Base-by-base conservation (phyloP, 2,329 filamentous ascomycete species). In the Aspergillus flavus region DNA sequence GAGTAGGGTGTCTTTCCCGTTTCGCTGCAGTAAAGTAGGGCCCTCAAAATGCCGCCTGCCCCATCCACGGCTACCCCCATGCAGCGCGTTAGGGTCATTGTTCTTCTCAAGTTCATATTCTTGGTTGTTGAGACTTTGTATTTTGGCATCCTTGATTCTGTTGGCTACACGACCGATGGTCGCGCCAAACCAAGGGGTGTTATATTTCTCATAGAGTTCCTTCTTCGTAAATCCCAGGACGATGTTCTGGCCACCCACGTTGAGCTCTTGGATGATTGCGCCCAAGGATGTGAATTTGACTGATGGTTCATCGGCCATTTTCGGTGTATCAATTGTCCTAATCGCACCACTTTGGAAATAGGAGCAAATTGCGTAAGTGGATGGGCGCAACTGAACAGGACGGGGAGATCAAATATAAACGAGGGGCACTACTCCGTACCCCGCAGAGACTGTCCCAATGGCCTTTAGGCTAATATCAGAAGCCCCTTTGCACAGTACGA, bases 101-200 rank as follows among this genome's bases (percentile, higher is more conserved):
- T 97, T 97, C 64, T 86, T 85, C 9, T 86, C 84, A 50, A 98
- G 84, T 19, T 83, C 72, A 78, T 96, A 95, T 4, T 85, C 81
- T 72, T 87, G 85, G 16, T 84, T 23, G 78, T 97, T 97, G 70
- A 97, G 80, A 58, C 83, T 84, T 68, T 89, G 80, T 75, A 97
- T 88, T 69, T 87, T 84, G 30, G 89, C 93, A 72, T 85, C 83
- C 61, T 87, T 86, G 75, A 97, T 88, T 62, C 94, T 90, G 81
- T 98, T 98, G 65, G 93, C 86, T 34, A 87, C 83, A 45, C 87
- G 91, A 61, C 95, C 95, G 76, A 98, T 97, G 52, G 93, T 98
- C 77, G 94, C 94, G 67, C 95, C 94, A 75, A 97, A 98, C 82
- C 89, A 94, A 1, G 92, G 89, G 12, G 79, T 82, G 80, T 95